Evolutionary conservation across 1,284 basidiomycete genomes (phyloP), one percentile per base, ranked within the genome.

Genomic region (Ustilago shanxiensis): DNA sequence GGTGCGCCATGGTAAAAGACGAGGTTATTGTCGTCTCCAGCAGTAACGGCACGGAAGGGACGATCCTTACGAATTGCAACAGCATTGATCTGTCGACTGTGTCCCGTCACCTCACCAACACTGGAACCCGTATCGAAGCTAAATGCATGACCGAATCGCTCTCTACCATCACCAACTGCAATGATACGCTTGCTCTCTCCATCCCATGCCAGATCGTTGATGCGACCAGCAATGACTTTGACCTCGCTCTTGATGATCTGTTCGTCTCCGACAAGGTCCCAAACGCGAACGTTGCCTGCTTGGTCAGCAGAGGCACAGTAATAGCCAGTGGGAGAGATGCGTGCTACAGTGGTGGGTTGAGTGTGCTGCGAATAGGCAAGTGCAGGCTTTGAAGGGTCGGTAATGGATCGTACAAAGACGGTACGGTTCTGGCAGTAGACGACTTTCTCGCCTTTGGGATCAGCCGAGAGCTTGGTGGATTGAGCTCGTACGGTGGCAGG

Each of bases 171-270:
- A 54, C 97, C 97, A n/a, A 95, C 96, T 18, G 92, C 95, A 56
- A 98, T 93, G 78, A 99, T 92, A 16, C 97, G 90, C 87, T 98
- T 97, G 60, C 80, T 83, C 86, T 99, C 97, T 3, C 93, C 93
- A 83, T 99, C 97, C 95, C 95, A 98, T 22, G 92, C 92, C 6
- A 99, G 89, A 87, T 99, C 97, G 81, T 95, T 95, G 81, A 99
- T 90, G 64, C 89, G 90, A 2, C 95, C 95, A 1, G 91, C 90
- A 49, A 99, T 88, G 10, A 92, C 93, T 83, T 91, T 93, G 82
- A 79, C 65, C 50, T 85, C 66, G 39, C 75, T 76, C 94, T 97
- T 98, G 68, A 97, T 87, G 8, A 90, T 87, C 79, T 95, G 92
- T 77, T 97, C 94, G 72, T 92, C 92, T 35, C 95, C 94, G 16